phyloP scores from a whole-genome alignment of 768 basidiomycete genomes.

The Phaeotremella fagi region DNA sequence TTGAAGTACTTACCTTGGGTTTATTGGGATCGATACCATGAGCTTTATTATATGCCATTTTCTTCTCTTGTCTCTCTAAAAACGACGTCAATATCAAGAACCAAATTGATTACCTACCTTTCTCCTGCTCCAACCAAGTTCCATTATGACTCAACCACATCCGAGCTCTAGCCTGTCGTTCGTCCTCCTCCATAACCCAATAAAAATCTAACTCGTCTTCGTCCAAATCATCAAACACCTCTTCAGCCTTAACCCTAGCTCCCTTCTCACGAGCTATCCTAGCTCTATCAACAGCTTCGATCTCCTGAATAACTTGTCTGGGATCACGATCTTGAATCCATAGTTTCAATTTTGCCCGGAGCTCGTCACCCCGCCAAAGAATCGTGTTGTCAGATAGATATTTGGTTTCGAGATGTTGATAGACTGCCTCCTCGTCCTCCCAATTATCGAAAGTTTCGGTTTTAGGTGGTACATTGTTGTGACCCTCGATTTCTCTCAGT shows the following conservation, averaged over 20 bases:
- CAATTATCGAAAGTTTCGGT: conserved; percentile 19
- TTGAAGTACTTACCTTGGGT: conserved; percentile 27
- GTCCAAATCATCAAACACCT: conserved; percentile 35
- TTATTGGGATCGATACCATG: conserved; percentile 28
- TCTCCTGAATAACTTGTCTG: conserved; percentile 21
- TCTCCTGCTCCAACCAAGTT: conserved; percentile 36
- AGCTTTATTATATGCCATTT: conserved; percentile 17
- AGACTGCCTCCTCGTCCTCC: conserved; percentile 24
- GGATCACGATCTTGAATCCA: conserved; percentile 31
- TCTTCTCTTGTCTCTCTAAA: conserved; percentile 20
- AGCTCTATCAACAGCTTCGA: conserved; percentile 23
- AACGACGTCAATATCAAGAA: not conserved
- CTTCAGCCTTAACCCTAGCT: conserved; percentile 20
- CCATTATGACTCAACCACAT: conserved; percentile 40
- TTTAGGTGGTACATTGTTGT: not conserved
- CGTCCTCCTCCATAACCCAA: conserved; percentile 31
- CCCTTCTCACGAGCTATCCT: conserved; percentile 16
- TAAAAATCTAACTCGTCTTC: conserved; percentile 37
- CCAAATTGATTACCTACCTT: conserved; percentile 17
- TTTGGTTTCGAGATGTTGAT: conserved; percentile 13
- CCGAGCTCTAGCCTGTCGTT: conserved; percentile 31
- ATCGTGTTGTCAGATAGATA: conserved; percentile 21
- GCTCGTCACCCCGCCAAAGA: not conserved
- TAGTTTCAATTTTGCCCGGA: conserved; percentile 9
- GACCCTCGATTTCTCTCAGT: not conserved